Evolutionary conservation across 1,284 basidiomycete genomes (phyloP), one percentile per base, ranked within the genome.

Genomic region (Hemileia vastatrix): DNA sequence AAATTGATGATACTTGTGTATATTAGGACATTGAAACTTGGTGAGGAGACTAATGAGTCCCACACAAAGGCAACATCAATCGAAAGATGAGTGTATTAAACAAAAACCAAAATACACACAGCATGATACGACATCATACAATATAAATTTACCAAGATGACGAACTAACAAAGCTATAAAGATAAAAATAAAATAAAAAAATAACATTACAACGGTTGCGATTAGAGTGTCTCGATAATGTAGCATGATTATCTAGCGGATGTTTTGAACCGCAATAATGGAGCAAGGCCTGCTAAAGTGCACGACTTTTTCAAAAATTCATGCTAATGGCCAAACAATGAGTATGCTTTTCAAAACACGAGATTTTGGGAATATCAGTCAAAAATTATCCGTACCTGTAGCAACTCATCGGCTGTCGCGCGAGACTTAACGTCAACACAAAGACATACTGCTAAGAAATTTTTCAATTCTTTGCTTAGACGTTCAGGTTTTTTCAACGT

Each of bases 351-450:
- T 21, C 44, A 51, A 15, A 3, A 21, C 40, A 19, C 27, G 33
- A 13, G 24, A 31, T 33, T 4, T 19, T 18, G 9, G 19, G 47
- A 27, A 54, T 6, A 8, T 40, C 13, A 11, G 2, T 52, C 18
- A 33, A 21, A 44, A 51, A 53, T 44, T 54, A 36, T 45, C 79
- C 86, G 64, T 67, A 93, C 91, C 78, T 88, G 85, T 9, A 97
- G 78, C 64, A 98, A 77, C 78, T 98, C 94, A 61, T 85, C 86
- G 27, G 93, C 92, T 4, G 88, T 95, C 51, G 94, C 94, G 53
- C 95, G 81, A 76, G 90, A 94, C 75, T 86, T 86, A 55, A 97
- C 94, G 77, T 98, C 94, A 11, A 97, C 95, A 72, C 94, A 97
- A 18, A 98, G 78, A 77, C 94, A 97, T 11, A 96, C 93, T 56